Base-by-base conservation (phyloP, 805 yeast genomes). In the Schwanniomyces polymorphus region DNA sequence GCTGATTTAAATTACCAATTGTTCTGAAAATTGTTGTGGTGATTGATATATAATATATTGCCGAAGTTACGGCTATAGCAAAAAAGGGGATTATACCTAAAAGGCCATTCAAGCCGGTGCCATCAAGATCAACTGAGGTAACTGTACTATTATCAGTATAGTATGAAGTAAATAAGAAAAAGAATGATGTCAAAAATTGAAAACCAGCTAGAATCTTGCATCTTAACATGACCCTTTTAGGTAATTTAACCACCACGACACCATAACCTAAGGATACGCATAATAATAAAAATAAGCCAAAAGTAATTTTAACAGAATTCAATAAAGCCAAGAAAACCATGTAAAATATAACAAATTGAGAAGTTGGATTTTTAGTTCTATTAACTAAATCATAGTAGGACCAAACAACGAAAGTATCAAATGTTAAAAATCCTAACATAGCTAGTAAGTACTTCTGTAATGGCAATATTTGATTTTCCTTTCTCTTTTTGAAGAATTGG, bases 261-360 rank as follows among this genome's bases (percentile, higher is more conserved):
- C 98, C 97, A 68, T 91, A 94, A 35, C 99, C 99, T 54, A 91
- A 74, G 11, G 95, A 79, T 46, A 94, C 92, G 57, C 90, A 85
- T 53, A 92, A 74, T 46, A 94, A 74, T 58, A 94, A 71, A 71
- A 92, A 94, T 68, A 92, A 86, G 7, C 97, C 88, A 64, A 90
- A 88, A 0, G 97, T 85, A 44, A 89, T 79, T 59, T 94, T 87
- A 56, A 82, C 81, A 1, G 96, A 82, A 62, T 90, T 88, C 64
- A 92, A 70, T 27, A 89, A 64, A 2, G 97, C 85, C 43, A 92
- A 79, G 60, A 92, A 80, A 7, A 82, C 82, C 78, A 90, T 79
- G 68, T 91, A 88, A 44, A 64, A 60, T 35, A 82, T 80, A 52
- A 82, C 86, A 56, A 90, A 82, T 38, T 85, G 86, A 41, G 76